Evolutionary conservation across 805 yeast genomes (phyloP).

Genomic region (Starmerella floris): DNA sequence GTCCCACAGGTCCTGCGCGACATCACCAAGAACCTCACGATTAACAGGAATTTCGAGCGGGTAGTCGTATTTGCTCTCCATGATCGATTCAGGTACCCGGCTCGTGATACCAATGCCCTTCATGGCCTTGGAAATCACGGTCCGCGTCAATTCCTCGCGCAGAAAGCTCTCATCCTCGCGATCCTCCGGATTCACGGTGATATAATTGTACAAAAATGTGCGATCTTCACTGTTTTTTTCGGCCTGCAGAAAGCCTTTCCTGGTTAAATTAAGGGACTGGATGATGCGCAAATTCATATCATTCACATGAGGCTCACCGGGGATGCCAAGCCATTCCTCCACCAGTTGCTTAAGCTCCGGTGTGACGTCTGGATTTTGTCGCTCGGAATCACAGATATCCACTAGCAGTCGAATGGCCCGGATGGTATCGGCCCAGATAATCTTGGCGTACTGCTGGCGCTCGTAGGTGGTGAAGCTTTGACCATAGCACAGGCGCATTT

Average conservation of each 20-base stretch:
- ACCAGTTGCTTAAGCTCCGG: conserved; percentile 2
- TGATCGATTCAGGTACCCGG: neutral
- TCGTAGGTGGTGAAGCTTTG: conserved; percentile 68
- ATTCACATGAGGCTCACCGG: neutral
- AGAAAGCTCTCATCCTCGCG: no score
- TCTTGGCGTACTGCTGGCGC: conserved; percentile 63
- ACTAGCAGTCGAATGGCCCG: conserved; percentile 70
- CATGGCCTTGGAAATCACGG: conserved; percentile 7
- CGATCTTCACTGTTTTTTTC: conserved; percentile 46
- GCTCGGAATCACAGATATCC: conserved; percentile 25
- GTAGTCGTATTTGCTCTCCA: neutral
- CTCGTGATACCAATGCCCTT: neutral
- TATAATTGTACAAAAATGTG: conserved; percentile 31
- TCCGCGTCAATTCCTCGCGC: conserved; percentile 40
- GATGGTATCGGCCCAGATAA: conserved; percentile 86
- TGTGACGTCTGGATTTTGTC: neutral
- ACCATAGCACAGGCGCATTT: conserved; percentile 71
- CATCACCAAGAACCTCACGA: conserved; percentile 40
- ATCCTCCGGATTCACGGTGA: neutral
- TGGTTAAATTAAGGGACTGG: conserved; percentile 15
- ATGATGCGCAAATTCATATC: conserved; percentile 5
- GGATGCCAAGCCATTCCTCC: conserved; percentile 9
- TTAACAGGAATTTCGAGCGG: neutral
- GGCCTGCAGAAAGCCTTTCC: conserved; percentile 27
- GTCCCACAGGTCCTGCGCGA: conserved; percentile 58